Conservation (phyloP, 768 basidiomycete genomes). For the Tephrocybe sp. region DNA sequence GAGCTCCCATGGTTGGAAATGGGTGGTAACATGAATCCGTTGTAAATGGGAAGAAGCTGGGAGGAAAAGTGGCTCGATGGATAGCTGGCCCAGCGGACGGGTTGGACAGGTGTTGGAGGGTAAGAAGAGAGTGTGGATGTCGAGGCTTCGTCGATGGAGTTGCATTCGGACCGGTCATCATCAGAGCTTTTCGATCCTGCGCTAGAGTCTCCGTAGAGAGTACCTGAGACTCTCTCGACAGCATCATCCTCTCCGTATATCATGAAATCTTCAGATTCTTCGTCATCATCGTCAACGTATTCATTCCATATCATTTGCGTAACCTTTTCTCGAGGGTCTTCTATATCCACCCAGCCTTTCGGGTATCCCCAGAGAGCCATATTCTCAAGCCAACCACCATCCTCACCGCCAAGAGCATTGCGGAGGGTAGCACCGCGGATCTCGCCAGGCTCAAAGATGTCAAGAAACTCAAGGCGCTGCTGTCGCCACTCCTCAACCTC, state of each 20-base stretch:
- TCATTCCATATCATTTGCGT: conserved; percentile 45
- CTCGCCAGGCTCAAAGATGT: conserved; percentile 55
- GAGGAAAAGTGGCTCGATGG: conserved; percentile 59
- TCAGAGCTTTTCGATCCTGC: not conserved
- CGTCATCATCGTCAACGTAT: conserved; percentile 24
- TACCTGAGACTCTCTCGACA: conserved; percentile 30
- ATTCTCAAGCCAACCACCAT: conserved; percentile 55
- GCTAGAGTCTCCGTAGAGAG: not conserved
- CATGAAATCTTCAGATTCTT: conserved; percentile 23
- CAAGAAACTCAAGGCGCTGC: conserved; percentile 59
- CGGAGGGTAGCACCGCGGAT: conserved; percentile 46
- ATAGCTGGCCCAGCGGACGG: conserved; percentile 60
- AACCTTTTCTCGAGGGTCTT: conserved; percentile 53
- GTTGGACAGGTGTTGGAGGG: not conserved
- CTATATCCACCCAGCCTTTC: conserved; percentile 55
- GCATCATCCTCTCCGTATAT: conserved; percentile 37
- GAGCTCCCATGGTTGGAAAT: conserved; percentile 20
- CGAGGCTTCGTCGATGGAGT: not conserved
- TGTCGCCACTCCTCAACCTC: conserved; percentile 53
- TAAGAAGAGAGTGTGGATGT: conserved; percentile 1
- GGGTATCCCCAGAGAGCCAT: conserved; percentile 79
- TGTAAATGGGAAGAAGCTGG: conserved; percentile 51
- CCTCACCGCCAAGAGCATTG: conserved; percentile 47
- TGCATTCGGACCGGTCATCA: not conserved
- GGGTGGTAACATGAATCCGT: conserved; percentile 34